A percentile compares a stretch with the other conserved stretches of the same genome.
Evolutionary conservation across 768 basidiomycete genomes (phyloP).

Genomic region (Termitomyces bulborhizus): DNA sequence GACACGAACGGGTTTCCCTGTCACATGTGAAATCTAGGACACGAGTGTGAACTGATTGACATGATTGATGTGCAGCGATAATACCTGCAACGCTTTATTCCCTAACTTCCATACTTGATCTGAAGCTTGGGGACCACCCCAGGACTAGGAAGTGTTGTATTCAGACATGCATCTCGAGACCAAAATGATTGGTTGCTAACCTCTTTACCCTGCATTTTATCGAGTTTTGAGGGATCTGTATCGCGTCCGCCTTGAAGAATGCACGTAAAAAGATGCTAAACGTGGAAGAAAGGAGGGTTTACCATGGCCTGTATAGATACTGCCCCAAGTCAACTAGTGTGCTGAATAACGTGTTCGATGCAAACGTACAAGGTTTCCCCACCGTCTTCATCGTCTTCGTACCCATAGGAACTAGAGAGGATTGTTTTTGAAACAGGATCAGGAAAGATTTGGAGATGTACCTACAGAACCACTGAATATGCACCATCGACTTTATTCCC

Average conservation of each 20-base stretch:
- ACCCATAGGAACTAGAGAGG: conserved; percentile 25
- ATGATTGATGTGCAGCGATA: background rate
- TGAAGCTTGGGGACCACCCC: conserved; percentile 28
- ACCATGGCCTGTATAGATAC: conserved; percentile 19
- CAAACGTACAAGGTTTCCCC: conserved; percentile 30
- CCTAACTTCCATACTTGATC: conserved; percentile 18
- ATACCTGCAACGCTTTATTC: conserved; percentile 17
- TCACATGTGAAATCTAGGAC: conserved; percentile 22
- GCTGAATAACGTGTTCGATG: background rate
- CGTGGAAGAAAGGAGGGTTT: background rate
- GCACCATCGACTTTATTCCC: conserved; percentile 24
- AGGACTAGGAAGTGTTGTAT: conserved; percentile 7
- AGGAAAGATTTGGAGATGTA: background rate
- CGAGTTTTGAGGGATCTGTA: conserved; percentile 2
- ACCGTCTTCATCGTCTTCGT: conserved; percentile 32
- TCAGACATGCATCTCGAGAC: background rate
- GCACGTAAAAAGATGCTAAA: background rate
- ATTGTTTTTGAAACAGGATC: background rate
- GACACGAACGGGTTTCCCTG: conserved; percentile 28
- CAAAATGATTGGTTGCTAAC: conserved; percentile 1
- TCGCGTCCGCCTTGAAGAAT: conserved; percentile 12
- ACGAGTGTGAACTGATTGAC: background rate
- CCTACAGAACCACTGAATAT: conserved; percentile 33
- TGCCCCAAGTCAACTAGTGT: conserved; percentile 1
- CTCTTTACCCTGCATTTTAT: conserved; percentile 13